Conservation (phyloP, 2,329 filamentous ascomycete species). For the Domatiomyces catenatus region DNA sequence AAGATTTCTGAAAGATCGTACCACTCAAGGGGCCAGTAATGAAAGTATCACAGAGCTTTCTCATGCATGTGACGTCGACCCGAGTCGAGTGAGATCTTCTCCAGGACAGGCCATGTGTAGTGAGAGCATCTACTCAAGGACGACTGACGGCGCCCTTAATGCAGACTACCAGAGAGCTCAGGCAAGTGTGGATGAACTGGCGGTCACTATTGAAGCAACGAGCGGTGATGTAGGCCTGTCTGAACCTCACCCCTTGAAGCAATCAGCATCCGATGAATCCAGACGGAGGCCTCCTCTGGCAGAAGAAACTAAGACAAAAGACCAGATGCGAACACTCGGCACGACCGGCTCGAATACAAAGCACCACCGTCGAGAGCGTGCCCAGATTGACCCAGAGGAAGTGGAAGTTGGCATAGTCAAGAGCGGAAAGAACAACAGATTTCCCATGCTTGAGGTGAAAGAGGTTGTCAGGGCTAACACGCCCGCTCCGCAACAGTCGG, state of each 20-base stretch:
- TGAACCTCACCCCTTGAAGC: constrained; percentile 21
- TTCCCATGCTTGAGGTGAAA: constrained; percentile 4
- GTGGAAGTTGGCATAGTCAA: not conserved
- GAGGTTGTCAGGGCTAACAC: constrained; percentile 2
- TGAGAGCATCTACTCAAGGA: constrained; percentile 30
- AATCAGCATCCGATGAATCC: constrained; percentile 20
- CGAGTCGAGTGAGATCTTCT: not conserved
- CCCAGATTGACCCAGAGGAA: constrained; percentile 21
- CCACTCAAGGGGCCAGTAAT: not conserved
- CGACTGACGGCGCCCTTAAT: constrained; percentile 23
- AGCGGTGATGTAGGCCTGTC: constrained; percentile 23
- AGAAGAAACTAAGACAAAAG: constrained; percentile 18
- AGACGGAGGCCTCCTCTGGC: constrained; percentile 7
- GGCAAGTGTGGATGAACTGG: constrained; percentile 9
- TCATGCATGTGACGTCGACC: not conserved
- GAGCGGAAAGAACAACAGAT: not conserved
- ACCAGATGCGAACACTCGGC: constrained; percentile 23
- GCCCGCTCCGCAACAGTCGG: constrained; percentile 1
- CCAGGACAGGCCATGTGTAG: constrained; percentile 15
- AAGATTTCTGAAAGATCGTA: constrained; percentile 7
- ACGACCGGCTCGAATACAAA: constrained; percentile 2
- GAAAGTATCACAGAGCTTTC: not conserved
- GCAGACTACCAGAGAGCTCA: constrained; percentile 5
- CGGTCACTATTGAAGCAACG: constrained; percentile 2
- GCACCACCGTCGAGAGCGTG: constrained; percentile 20